Conservation (phyloP, 2,329 filamentous ascomycete genomes). For the Fusarium subglutinans region DNA sequence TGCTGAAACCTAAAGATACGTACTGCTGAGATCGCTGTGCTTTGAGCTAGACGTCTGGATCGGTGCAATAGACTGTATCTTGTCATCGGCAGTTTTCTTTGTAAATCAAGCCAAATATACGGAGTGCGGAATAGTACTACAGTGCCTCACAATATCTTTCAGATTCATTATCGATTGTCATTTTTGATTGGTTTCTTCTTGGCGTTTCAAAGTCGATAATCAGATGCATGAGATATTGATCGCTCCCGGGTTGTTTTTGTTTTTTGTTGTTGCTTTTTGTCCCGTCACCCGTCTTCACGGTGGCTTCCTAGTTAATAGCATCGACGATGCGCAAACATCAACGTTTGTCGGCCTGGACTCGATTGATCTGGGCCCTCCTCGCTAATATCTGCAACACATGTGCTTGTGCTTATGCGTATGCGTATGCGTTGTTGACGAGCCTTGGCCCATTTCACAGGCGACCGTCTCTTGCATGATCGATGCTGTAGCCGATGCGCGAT, state of each 20-base stretch:
- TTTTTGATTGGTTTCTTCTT: constrained; percentile 2
- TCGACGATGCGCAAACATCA: neutral
- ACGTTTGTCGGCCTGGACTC: neutral
- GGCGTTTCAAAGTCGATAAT: neutral
- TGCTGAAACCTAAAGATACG: neutral
- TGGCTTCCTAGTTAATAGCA: neutral
- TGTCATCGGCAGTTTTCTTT: neutral
- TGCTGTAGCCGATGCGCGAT: constrained; percentile 22
- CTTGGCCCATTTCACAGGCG: neutral
- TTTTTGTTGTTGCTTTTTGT: constrained; percentile 1
- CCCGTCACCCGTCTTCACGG: neutral
- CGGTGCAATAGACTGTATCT: constrained; percentile 13
- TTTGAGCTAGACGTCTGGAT: constrained; percentile 14
- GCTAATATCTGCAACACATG: neutral
- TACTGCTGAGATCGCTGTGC: constrained; percentile 17
- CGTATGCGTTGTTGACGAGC: neutral
- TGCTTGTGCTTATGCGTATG: neutral
- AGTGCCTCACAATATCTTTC: neutral
- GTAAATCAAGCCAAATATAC: neutral
- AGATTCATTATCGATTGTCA: neutral
- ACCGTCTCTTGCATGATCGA: constrained; percentile 9
- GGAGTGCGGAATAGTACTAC: too few species aligned
- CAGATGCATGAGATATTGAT: neutral
- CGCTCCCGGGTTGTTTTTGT: neutral
- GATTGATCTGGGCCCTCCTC: neutral